A percentile compares a stretch with the other conserved stretches of the same genome.
These are phyloP conservation scores for Entomortierella beljakovae DNA, from an alignment of 192 early-diverging fungal genomes.

Conservation along the genomic window DNA sequence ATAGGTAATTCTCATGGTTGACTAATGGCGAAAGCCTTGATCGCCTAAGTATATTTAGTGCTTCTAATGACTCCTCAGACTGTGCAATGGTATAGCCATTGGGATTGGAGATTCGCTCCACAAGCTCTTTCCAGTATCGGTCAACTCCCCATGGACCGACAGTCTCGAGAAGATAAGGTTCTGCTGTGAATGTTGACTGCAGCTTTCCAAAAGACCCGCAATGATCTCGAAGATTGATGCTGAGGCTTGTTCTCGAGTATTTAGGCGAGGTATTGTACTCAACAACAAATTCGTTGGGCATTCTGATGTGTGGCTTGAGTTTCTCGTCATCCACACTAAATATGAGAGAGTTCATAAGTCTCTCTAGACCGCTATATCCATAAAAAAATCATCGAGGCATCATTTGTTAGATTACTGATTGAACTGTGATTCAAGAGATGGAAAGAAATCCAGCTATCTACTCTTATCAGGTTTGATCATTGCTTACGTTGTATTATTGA, in stretches of 20 bases:
- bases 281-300: conserved; percentile 56
- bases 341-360: conserved; percentile 63
- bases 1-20: conserved; percentile 35
- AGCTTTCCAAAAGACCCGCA: conserved; percentile 56
- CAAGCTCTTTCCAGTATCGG: conserved; percentile 67
- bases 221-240: conserved; percentile 38
- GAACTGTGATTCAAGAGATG: neutral
- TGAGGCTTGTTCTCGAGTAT: conserved; percentile 60
- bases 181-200: conserved; percentile 52
- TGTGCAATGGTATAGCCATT: too few species aligned
- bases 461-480: neutral
- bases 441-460: too few species aligned
- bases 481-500: conserved; percentile 40
- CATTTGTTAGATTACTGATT: neutral
- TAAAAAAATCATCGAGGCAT: neutral
- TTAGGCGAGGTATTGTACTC: conserved; percentile 63
- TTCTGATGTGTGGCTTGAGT: conserved; percentile 48
- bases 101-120: conserved; percentile 53
- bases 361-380: conserved; percentile 61
- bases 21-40: conserved; percentile 7
- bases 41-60: conserved; percentile 18
- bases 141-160: conserved; percentile 89
- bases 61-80: conserved; percentile 18
- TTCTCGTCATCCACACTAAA: conserved; percentile 64
- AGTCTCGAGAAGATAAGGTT: conserved; percentile 55